Base-by-base conservation (phyloP, 305 asterid species). In the Fraxinus floribunda region DNA sequence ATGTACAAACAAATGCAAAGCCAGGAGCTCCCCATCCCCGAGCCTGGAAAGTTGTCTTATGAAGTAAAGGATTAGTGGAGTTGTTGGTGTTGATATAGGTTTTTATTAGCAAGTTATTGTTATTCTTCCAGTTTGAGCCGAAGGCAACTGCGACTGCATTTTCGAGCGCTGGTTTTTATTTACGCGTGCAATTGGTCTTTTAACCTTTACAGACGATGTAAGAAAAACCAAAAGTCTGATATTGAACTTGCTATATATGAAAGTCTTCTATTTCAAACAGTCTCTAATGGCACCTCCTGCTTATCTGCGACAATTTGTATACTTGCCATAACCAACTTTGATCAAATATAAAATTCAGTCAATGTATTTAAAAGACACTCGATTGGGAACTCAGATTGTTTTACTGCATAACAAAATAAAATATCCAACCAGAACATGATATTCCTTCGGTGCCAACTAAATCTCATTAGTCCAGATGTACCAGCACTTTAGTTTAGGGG, bases 1-100 rank as follows among this genome's bases (percentile, higher is more conserved):
- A 96, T 96, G 99, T 91, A 91, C 78, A 89, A 89, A 81, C 97
- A 94, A 84, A 84, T 96, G 97, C 93, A 89, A 86, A 77, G 86
- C 2, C 87, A 90, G 64, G 95, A 94, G 46, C 93, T 94, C 80
- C 86, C 90, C 5, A 52, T 89, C 9, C 95, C 98, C 0, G 87
- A 86, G 60, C 87, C 83, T 80, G 82, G 84, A 81, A 74, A 85
- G 78, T 79, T 66, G 77, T 77, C 82, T 75, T 77, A 1, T 79
- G 79, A 81, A 18, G 39, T 78, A 75, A 44, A 18, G 36, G 70
- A 39, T 29, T 55, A 78, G 44, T 68, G 57, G 6, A 79, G 29
- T 24, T 41, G 35, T 16, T 41, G 15, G 30, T 49, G 60, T 13
- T 22, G n/a, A 60, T 57, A 16, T 18, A 5, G 8, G 76, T 0